Percentiles rank a stretch among this genome's conserved stretches.
phyloP scores from a whole-genome alignment of 2,329 filamentous ascomycete species.

The Leptodontidium sp. region DNA sequence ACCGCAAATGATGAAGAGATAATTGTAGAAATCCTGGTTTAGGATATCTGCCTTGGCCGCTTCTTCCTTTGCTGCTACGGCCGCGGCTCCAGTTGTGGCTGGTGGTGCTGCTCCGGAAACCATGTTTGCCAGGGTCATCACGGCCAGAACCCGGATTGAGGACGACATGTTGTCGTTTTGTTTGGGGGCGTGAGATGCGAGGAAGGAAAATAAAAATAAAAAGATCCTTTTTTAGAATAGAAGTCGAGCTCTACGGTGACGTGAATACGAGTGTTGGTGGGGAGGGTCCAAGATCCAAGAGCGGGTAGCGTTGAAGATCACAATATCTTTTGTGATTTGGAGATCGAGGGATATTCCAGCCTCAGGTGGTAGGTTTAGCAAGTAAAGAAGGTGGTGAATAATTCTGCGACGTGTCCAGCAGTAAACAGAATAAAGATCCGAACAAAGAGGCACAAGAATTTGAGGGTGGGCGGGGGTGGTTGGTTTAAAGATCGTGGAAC shows the following conservation, averaged over 20 bases:
- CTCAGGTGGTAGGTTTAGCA: background rate
- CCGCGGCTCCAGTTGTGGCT: slow-evolving; percentile 25
- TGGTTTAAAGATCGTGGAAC: slow-evolving; percentile 27
- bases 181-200: background rate
- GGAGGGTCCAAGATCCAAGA: slow-evolving; percentile 3
- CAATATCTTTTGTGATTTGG: slow-evolving; percentile 1
- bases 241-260: slow-evolving; percentile 8
- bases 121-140: slow-evolving; percentile 36
- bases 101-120: slow-evolving; percentile 34
- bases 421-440: slow-evolving; percentile 32
- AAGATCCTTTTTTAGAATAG: background rate
- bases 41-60: slow-evolving; percentile 38
- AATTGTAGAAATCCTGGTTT: slow-evolving; percentile 65
- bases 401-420: slow-evolving; percentile 39
- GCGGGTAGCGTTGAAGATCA: slow-evolving; percentile 13
- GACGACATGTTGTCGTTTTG: slow-evolving; percentile 35
- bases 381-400: slow-evolving; percentile 15
- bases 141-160: slow-evolving; percentile 33
- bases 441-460: slow-evolving; percentile 1
- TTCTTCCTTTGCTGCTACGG: slow-evolving; percentile 29
- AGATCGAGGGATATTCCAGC: slow-evolving; percentile 1
- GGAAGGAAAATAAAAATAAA: background rate
- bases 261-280: slow-evolving; percentile 10
- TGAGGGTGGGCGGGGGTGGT: slow-evolving; percentile 8
- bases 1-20: slow-evolving; percentile 70